These are phyloP conservation scores for Nemania diffusa DNA, from an alignment of 2,329 filamentous ascomycete species.

Conservation along the genomic window DNA sequence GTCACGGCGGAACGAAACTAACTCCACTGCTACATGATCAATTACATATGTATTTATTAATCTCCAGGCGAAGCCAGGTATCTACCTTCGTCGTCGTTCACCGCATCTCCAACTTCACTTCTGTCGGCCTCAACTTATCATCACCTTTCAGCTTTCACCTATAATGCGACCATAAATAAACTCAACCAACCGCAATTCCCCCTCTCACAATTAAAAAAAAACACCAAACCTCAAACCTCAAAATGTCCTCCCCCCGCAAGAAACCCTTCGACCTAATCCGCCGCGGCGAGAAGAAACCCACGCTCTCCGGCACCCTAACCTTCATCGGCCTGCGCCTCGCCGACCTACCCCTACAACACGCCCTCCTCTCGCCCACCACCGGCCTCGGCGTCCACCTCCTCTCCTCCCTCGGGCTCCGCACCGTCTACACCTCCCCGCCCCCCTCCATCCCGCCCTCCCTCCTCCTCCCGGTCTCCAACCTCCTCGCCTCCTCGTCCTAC, in stretches of 20 bases:
- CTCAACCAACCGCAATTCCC: neutral
- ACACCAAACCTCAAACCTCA: neutral
- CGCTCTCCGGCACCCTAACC: conserved; percentile 50
- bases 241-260: conserved; percentile 19
- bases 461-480: conserved; percentile 32
- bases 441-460: conserved; percentile 50
- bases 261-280: conserved; percentile 50
- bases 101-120: neutral
- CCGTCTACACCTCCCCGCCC: conserved; percentile 44
- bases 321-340: conserved; percentile 54
- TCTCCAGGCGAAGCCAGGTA: too few species aligned
- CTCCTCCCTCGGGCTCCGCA: conserved; percentile 55
- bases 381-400: conserved; percentile 60
- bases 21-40: neutral
- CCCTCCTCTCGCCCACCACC: conserved; percentile 44
- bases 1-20: neutral
- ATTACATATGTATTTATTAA: too few species aligned
- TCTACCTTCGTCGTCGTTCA: too few species aligned
- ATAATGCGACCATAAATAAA: neutral
- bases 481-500: neutral
- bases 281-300: conserved; percentile 52
- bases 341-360: conserved; percentile 44
- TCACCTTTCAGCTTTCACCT: neutral
- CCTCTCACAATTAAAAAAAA: neutral
- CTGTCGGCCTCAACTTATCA: too few species aligned